These are phyloP conservation scores for Scortechinia acanthostroma DNA, from an alignment of 2,329 filamentous ascomycete genomes.

Conservation along the genomic window DNA sequence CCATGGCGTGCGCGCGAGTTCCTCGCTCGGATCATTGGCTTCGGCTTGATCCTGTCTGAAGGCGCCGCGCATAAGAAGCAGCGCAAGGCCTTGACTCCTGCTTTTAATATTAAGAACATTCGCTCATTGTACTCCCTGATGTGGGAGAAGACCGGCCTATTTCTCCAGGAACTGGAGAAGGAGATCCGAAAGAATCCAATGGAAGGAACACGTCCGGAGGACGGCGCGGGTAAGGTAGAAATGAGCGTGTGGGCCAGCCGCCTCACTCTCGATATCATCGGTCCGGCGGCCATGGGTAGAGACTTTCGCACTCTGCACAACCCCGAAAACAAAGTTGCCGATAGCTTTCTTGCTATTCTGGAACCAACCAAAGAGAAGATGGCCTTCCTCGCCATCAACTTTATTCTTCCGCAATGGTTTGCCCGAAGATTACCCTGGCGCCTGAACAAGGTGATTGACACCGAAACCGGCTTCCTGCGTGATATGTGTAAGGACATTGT, in stretches of 20 bases:
- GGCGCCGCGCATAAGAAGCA: constrained; percentile 84
- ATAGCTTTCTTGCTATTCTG: constrained; percentile 34
- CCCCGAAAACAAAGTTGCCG: constrained; percentile 27
- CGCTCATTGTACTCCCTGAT: constrained; percentile 80
- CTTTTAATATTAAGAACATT: constrained; percentile 79
- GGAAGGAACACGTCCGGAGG: constrained; percentile 18
- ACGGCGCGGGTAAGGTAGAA: constrained; percentile 18
- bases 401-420: constrained; percentile 23
- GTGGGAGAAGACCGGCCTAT: constrained; percentile 70
- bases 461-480: constrained; percentile 22
- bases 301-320: constrained; percentile 37
- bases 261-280: constrained; percentile 52
- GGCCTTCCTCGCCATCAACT: constrained; percentile 27
- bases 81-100: constrained; percentile 72
- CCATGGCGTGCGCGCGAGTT: constrained; percentile 42
- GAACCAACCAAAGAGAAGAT: constrained; percentile 35
- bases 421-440: constrained; percentile 34
- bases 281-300: constrained; percentile 44
- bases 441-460: constrained; percentile 28
- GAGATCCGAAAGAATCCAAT: constrained; percentile 30
- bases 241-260: constrained; percentile 21
- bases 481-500: constrained; percentile 35
- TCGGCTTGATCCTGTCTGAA: constrained; percentile 73
- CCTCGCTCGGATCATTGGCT: constrained; percentile 58
- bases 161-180: constrained; percentile 52